phyloP scores from a whole-genome alignment of 2,329 filamentous ascomycete species.

The Leptographium flavum region DNA sequence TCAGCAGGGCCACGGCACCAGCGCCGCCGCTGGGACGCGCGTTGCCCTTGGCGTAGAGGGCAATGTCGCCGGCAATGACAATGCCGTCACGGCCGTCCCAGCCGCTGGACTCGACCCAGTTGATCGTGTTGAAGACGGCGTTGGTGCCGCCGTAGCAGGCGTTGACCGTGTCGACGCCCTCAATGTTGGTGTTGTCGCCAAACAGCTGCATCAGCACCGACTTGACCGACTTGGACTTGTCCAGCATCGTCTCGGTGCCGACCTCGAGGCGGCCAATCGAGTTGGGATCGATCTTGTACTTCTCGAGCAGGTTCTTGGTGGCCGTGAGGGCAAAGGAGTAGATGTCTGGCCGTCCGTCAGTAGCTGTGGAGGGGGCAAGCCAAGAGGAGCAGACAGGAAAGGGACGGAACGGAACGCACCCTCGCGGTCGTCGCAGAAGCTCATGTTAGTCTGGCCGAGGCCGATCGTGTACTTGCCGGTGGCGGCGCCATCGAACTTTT shows the following conservation, averaged over 20 bases:
- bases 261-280: conserved; percentile 71
- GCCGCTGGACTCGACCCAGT: conserved; percentile 76
- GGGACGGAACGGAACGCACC: conserved; percentile 35
- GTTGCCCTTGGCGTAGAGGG: conserved; percentile 71
- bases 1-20: conserved; percentile 63
- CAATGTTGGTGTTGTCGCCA: conserved; percentile 68
- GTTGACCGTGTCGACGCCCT: conserved; percentile 72
- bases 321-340: conserved; percentile 75
- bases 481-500: conserved; percentile 74
- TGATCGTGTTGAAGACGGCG: conserved; percentile 67
- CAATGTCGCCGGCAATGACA: conserved; percentile 70
- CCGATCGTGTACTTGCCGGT: conserved; percentile 83
- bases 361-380: background rate
- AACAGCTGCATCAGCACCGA: conserved; percentile 80
- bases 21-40: conserved; percentile 71
- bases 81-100: conserved; percentile 77
- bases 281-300: conserved; percentile 70
- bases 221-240: conserved; percentile 89
- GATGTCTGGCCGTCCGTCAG: conserved; percentile 45
- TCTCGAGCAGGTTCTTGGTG: conserved; percentile 62
- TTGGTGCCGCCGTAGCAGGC: conserved; percentile 82
- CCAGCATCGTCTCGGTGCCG: conserved; percentile 71
- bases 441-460: conserved; percentile 83
- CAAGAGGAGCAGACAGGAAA: no score
- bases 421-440: conserved; percentile 81